Evolutionary conservation across 1,284 basidiomycete species (phyloP).

Genomic region (Ceratobasidium sp.): DNA sequence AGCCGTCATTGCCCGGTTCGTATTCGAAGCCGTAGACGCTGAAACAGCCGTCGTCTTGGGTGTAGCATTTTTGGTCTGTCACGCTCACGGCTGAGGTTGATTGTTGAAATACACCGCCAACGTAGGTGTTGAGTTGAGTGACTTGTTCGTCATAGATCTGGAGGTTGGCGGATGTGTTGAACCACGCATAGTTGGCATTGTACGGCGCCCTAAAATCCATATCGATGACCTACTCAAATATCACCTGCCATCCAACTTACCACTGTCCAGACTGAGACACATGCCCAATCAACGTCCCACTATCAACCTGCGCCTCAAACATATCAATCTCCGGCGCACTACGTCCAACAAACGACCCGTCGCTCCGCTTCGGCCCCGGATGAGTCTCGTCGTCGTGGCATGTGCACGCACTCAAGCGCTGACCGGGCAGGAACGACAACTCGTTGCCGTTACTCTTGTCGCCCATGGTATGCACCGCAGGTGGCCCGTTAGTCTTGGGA

Average conservation of each 20-base stretch:
- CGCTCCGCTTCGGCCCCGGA: constrained; percentile 74
- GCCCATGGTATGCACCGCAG: constrained; percentile 55
- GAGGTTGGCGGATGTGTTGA: constrained; percentile 55
- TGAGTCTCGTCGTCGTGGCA: constrained; percentile 72
- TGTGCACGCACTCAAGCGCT: constrained; percentile 85
- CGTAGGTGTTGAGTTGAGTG: constrained; percentile 67
- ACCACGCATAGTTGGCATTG: constrained; percentile 55
- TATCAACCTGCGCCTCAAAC: constrained; percentile 54
- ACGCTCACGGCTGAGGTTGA: constrained; percentile 70
- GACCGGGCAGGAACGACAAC: constrained; percentile 81
- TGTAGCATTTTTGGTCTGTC: constrained; percentile 63
- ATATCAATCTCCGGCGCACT: constrained; percentile 61
- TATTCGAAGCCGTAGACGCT: constrained; percentile 77
- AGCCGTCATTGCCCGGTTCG: constrained; percentile 69
- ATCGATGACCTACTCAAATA: background rate
- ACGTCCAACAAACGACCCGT: constrained; percentile 78
- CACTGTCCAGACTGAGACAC: constrained; percentile 71
- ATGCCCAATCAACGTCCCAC: constrained; percentile 56
- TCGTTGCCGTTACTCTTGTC: constrained; percentile 58
- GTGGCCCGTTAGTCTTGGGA: constrained; percentile 49
- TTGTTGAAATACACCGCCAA: constrained; percentile 72
- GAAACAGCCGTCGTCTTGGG: constrained; percentile 62
- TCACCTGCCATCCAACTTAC: constrained; percentile 11
- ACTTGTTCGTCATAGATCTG: constrained; percentile 61
- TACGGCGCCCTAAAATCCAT: constrained; percentile 64